A percentile compares a stretch with the other conserved stretches of the same genome.
Evolutionary conservation across 179 eudicot species (phyloP).

Genomic region (Silene vulgaris): DNA sequence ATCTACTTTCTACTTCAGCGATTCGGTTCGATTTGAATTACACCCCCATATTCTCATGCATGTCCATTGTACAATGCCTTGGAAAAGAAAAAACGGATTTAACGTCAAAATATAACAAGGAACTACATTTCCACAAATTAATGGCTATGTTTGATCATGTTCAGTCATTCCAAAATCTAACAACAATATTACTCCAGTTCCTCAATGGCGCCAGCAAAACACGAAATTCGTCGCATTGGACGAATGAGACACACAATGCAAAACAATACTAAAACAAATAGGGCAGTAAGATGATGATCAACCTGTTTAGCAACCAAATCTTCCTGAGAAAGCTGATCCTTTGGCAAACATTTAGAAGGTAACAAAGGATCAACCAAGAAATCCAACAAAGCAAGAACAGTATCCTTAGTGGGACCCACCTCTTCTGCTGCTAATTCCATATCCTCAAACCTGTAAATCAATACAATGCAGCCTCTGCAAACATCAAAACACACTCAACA

Average conservation of each 20-base stretch:
- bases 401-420: slow-evolving; percentile 42
- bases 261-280: neutral
- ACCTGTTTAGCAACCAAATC: slow-evolving; percentile 76
- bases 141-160: neutral
- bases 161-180: neutral
- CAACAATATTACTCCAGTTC: no score
- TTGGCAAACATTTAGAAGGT: slow-evolving; percentile 36
- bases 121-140: neutral
- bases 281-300: neutral
- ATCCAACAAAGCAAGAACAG: slow-evolving; percentile 58
- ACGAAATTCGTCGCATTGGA: neutral
- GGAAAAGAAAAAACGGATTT: neutral
- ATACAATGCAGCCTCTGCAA: slow-evolving; percentile 16
- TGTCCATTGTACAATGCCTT: neutral
- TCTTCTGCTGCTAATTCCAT: slow-evolving; percentile 26
- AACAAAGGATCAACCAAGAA: slow-evolving; percentile 67
- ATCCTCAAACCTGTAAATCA: neutral
- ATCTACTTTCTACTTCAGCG: neutral
- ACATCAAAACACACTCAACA: slow-evolving; percentile 13
- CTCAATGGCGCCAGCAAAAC: no score
- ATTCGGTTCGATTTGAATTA: neutral
- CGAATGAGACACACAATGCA: neutral
- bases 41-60: slow-evolving; percentile 6
- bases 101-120: neutral
- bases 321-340: slow-evolving; percentile 39